These are phyloP conservation scores for Chrysanthemum lavandulifolium DNA, from an alignment of 129 eudicot genomes.

Conservation along the genomic window DNA sequence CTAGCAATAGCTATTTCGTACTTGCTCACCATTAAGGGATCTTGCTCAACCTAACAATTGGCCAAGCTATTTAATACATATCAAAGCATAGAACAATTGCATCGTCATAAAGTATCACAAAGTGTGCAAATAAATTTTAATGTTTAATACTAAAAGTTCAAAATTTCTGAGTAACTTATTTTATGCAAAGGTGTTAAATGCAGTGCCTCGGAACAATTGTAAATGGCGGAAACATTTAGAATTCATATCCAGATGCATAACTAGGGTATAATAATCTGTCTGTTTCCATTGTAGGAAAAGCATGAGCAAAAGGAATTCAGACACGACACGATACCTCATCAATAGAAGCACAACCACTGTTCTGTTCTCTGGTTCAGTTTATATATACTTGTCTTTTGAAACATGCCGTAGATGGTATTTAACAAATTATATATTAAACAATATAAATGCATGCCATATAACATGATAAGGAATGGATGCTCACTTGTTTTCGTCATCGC, in stretches of 20 bases:
- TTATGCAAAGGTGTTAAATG: not conserved
- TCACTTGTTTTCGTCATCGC: constrained; percentile 42
- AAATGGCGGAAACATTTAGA: not conserved
- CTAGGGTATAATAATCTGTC: not conserved
- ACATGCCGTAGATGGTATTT: not conserved
- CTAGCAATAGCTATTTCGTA: constrained; percentile 7
- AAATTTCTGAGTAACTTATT: not conserved
- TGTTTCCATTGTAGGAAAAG: not conserved
- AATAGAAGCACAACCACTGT: too few relatives aligned
- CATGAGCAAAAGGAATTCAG: not conserved
- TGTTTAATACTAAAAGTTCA: too few relatives aligned
- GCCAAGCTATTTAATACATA: too few relatives aligned
- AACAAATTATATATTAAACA: not conserved
- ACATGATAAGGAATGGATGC: constrained; percentile 6
- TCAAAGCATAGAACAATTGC: not conserved
- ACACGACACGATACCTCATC: too few relatives aligned
- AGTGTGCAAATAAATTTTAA: too few relatives aligned
- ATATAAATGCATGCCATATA: not conserved
- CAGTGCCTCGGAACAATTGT: constrained; percentile 1
- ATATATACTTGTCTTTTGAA: too few relatives aligned
- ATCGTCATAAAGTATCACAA: too few relatives aligned
- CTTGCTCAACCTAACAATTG: not conserved
- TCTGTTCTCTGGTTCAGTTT: too few relatives aligned
- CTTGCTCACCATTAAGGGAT: not conserved
- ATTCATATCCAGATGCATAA: not conserved